These are phyloP conservation scores for Flammula alnicola DNA, from an alignment of 1,284 basidiomycete species.

Conservation along the genomic window DNA sequence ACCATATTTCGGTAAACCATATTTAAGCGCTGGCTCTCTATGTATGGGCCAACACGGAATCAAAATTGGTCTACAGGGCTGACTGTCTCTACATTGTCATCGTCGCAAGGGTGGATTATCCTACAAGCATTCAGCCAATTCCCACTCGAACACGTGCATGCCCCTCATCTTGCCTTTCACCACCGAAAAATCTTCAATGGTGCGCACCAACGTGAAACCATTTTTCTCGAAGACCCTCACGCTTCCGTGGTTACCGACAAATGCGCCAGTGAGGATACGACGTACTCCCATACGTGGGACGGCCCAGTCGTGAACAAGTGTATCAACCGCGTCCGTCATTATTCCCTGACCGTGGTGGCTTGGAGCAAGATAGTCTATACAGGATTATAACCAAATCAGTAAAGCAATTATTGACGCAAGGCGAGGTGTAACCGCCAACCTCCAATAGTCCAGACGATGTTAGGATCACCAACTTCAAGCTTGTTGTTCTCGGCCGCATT, in stretches of 20 bases:
- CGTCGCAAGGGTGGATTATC: background rate
- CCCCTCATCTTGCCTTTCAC: conserved; percentile 37
- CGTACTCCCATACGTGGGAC: conserved; percentile 61
- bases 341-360: conserved; percentile 70
- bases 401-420: background rate
- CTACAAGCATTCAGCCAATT: background rate
- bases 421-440: conserved; percentile 32
- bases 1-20: no score
- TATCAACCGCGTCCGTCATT: conserved; percentile 63
- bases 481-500: conserved; percentile 41
- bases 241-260: conserved; percentile 59
- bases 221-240: conserved; percentile 67
- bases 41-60: no score
- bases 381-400: background rate
- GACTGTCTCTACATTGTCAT: background rate
- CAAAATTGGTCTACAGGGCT: no score
- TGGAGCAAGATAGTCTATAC: conserved; percentile 55
- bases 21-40: no score
- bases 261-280: conserved; percentile 47
- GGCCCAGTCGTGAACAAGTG: conserved; percentile 60
- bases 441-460: conserved; percentile 58
- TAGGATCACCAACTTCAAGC: conserved; percentile 47
- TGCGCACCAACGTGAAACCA: conserved; percentile 53
- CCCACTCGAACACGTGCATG: conserved; percentile 39
- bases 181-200: conserved; percentile 40